Percentiles rank a stretch among this genome's conserved stretches.
Evolutionary conservation across 768 basidiomycete species (phyloP).

Genomic region (Mrakia hoshinonis): DNA sequence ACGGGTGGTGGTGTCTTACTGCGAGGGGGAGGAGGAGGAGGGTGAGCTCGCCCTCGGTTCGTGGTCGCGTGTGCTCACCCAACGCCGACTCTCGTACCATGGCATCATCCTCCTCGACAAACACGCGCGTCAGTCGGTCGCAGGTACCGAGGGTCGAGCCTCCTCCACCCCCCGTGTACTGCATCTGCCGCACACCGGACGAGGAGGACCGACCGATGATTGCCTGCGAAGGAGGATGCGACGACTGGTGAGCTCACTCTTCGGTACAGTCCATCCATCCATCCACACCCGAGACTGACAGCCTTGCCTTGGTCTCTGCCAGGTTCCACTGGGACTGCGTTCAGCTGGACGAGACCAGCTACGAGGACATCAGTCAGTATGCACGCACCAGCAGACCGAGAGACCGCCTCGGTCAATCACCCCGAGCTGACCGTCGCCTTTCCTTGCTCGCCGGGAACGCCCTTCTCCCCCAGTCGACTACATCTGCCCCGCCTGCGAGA

Average conservation of each 20-base stretch:
- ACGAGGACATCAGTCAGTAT: slow-evolving; percentile 19
- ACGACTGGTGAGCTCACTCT: slow-evolving; percentile 20
- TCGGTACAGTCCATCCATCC: neutral
- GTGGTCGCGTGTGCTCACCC: neutral
- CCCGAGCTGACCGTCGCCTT: neutral
- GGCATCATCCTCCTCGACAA: neutral
- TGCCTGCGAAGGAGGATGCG: slow-evolving; percentile 27
- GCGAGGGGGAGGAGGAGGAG: neutral
- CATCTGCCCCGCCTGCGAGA: slow-evolving; percentile 22
- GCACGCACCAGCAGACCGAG: neutral
- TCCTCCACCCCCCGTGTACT: slow-evolving; percentile 13
- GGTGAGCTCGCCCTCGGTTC: neutral
- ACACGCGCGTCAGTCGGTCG: neutral
- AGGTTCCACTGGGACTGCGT: slow-evolving; percentile 29
- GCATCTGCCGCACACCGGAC: slow-evolving; percentile 18
- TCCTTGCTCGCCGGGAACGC: neutral
- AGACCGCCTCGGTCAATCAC: neutral
- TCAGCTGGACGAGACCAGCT: neutral
- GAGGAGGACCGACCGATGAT: slow-evolving; percentile 17
- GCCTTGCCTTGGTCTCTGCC: neutral
- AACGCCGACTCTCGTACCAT: neutral
- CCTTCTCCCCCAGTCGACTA: slow-evolving; percentile 9
- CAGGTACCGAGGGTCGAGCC: neutral
- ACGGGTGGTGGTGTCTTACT: too few relatives aligned
- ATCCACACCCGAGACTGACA: neutral